These are phyloP conservation scores for Dactylellina cionopaga DNA, from an alignment of 2,329 filamentous ascomycete species.

Conservation along the genomic window DNA sequence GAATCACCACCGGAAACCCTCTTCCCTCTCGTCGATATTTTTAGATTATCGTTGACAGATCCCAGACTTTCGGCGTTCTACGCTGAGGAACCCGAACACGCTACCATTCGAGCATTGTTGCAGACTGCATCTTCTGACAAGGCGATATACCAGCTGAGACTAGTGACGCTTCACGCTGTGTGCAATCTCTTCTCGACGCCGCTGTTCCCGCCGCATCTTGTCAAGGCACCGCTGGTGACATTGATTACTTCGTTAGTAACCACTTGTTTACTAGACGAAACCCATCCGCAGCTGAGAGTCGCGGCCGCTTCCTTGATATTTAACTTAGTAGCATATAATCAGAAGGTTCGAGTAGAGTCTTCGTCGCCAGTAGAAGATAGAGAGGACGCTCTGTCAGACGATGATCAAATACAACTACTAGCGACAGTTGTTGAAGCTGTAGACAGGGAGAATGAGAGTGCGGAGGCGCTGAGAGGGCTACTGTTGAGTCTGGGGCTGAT, in stretches of 20 bases:
- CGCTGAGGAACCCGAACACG: constrained; percentile 75
- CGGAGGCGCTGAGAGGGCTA: constrained; percentile 79
- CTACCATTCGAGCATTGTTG: constrained; percentile 72
- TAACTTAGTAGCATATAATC: constrained; percentile 79
- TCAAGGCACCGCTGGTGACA: constrained; percentile 67
- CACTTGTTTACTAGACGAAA: constrained; percentile 79
- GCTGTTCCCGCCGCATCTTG: constrained; percentile 74
- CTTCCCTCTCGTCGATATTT: constrained; percentile 86
- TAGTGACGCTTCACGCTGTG: constrained; percentile 82
- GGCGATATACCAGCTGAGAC: constrained; percentile 75
- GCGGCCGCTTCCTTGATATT: constrained; percentile 84
- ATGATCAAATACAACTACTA: constrained; percentile 80
- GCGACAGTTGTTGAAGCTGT: constrained; percentile 84
- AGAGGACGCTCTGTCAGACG: constrained; percentile 71
- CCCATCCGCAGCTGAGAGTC: constrained; percentile 77
- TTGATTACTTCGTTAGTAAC: constrained; percentile 76
- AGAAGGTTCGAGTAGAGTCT: constrained; percentile 61
- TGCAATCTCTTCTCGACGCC: constrained; percentile 85
- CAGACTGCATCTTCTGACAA: constrained; percentile 62
- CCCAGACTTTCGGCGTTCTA: constrained; percentile 82
- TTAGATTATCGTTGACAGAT: constrained; percentile 80
- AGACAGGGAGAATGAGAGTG: constrained; percentile 64
- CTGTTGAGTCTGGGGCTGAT: constrained; percentile 79
- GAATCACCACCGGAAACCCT: constrained; percentile 72
- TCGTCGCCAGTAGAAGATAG: constrained; percentile 67